Percentiles rank a stretch among this genome's conserved stretches.
Conservation (phyloP, 2,329 filamentous ascomycete genomes). For the Emergomyces pasteurianus region DNA sequence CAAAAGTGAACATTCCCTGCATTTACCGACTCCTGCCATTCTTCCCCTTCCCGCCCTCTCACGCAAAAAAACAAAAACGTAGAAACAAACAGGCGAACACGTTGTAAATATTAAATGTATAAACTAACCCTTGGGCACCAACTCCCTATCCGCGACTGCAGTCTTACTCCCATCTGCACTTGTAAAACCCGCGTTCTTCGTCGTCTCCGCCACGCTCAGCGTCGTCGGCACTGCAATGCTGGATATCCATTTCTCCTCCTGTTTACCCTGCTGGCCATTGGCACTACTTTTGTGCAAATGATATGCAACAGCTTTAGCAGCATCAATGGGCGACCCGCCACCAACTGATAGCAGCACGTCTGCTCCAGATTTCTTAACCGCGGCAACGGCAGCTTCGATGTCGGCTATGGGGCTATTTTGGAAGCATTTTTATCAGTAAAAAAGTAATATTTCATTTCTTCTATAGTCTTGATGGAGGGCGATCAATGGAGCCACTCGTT, state of each 20-base stretch:
- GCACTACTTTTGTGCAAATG: conserved; percentile 3
- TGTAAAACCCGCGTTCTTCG: conserved; percentile 8
- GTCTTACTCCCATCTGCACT: conserved; percentile 7
- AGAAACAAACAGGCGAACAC: neutral
- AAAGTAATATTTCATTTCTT: neutral
- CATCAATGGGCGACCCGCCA: conserved; percentile 10
- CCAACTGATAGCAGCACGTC: conserved; percentile 9
- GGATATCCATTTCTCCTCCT: conserved; percentile 6
- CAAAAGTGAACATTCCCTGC: neutral
- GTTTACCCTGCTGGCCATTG: neutral
- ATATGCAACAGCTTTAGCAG: conserved; percentile 8
- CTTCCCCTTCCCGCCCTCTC: neutral
- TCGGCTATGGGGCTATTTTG: conserved; percentile 6
- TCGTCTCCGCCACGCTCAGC: conserved; percentile 10
- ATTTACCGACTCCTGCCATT: neutral
- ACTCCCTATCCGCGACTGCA: conserved; percentile 11
- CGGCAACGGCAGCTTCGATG: conserved; percentile 5
- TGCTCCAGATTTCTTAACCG: conserved; percentile 4
- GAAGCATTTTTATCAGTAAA: neutral
- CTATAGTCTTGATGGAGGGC: neutral
- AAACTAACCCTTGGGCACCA: conserved; percentile 13
- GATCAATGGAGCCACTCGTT: neutral
- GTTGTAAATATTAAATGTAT: neutral
- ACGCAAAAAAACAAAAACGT: neutral
- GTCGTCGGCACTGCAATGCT: conserved; percentile 10